Conservation (phyloP, 2,329 filamentous ascomycete genomes). For the Bipolaris zeicola region DNA sequence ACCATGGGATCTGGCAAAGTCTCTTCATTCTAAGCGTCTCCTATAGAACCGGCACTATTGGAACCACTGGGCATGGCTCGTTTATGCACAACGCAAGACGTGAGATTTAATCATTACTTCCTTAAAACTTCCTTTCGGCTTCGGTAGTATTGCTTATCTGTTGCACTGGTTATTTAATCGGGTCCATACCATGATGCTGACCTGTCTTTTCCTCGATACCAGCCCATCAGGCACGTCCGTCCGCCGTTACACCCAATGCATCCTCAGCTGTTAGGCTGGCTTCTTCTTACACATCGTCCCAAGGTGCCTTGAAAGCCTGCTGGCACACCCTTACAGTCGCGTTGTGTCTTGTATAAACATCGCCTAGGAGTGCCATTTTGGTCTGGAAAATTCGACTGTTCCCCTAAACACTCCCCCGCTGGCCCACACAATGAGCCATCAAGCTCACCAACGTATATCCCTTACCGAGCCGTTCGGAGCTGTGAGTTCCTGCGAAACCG, state of each 20-base stretch:
- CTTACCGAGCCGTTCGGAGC: conserved; percentile 1
- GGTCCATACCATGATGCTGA: background rate
- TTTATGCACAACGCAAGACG: conserved; percentile 1
- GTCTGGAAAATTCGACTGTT: background rate
- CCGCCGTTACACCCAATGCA: background rate
- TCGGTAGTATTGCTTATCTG: background rate
- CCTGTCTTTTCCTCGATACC: background rate
- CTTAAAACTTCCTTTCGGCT: background rate
- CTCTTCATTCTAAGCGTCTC: background rate
- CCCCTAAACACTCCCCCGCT: background rate
- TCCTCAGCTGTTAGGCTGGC: background rate
- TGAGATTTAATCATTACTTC: background rate
- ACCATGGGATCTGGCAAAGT: background rate
- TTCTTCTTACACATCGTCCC: background rate
- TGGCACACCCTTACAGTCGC: background rate
- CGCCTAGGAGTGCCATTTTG: background rate
- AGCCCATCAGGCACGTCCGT: background rate
- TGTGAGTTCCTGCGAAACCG: conserved; percentile 1
- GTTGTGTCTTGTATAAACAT: background rate
- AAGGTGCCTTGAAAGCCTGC: background rate
- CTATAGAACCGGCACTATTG: background rate
- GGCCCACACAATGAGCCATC: conserved; percentile 1
- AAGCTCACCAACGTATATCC: background rate
- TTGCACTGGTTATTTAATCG: background rate
- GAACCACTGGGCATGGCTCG: background rate